phyloP scores from a whole-genome alignment of 257 asterid genomes.

The Haberlea rhodopensis region DNA sequence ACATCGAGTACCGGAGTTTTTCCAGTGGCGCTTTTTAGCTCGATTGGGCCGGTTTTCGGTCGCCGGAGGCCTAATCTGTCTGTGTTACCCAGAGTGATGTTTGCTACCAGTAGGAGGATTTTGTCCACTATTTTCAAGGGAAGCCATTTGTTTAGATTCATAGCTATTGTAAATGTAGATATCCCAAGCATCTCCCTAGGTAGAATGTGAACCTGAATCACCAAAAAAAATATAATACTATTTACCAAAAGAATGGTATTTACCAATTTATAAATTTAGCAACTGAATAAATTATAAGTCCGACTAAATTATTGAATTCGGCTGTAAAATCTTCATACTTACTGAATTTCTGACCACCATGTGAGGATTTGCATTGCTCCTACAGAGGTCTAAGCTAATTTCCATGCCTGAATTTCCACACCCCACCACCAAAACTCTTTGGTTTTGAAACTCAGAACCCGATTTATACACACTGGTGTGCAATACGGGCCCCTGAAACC shows the following conservation, averaged over 20 bases:
- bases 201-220: slow-evolving; percentile 65
- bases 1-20: slow-evolving; percentile 90
- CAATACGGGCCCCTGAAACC: slow-evolving; percentile 48
- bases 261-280: too few relatives aligned
- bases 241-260: too few relatives aligned
- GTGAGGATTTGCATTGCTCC: slow-evolving; percentile 56
- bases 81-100: slow-evolving; percentile 53
- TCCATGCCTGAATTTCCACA: slow-evolving; percentile 98
- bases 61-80: slow-evolving; percentile 64
- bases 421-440: too few relatives aligned
- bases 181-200: slow-evolving; percentile 86
- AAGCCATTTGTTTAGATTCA: slow-evolving; percentile 71
- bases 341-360: too few relatives aligned
- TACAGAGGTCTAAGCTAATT: slow-evolving; percentile 75
- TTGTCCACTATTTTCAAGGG: slow-evolving; percentile 72
- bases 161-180: slow-evolving; percentile 68
- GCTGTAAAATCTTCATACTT: slow-evolving; percentile 25
- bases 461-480: slow-evolving; percentile 63
- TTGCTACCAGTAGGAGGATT: slow-evolving; percentile 53
- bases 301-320: too few relatives aligned
- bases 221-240: too few relatives aligned
- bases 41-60: slow-evolving; percentile 85
- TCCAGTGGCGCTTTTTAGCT: slow-evolving; percentile 84
- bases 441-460: slow-evolving; percentile 50
- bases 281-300: too few relatives aligned